A percentile compares a stretch with the other conserved stretches of the same genome.
Evolutionary conservation across 2,329 filamentous ascomycete genomes (phyloP).

Genomic region (Neofusicoccum ribis): DNA sequence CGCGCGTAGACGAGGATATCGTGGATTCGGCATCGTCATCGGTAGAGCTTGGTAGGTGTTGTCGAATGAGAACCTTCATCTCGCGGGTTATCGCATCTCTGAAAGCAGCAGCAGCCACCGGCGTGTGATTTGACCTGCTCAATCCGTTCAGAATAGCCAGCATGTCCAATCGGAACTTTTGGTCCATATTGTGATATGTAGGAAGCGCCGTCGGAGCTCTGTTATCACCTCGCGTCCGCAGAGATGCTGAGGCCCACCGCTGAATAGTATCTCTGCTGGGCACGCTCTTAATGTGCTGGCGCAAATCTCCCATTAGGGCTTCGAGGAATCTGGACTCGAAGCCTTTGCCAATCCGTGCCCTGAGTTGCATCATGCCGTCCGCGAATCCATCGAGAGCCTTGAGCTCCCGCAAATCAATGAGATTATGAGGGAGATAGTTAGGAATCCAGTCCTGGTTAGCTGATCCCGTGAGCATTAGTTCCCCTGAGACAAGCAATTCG

Average conservation of each 20-base stretch:
- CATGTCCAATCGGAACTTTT: constrained; percentile 69
- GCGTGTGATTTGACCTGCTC: constrained; percentile 77
- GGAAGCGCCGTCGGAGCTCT: constrained; percentile 66
- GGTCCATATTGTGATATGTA: constrained; percentile 73
- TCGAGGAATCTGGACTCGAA: constrained; percentile 81
- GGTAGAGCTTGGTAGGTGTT: constrained; percentile 84
- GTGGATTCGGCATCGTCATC: constrained; percentile 93
- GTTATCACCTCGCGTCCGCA: constrained; percentile 68
- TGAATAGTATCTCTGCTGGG: constrained; percentile 72
- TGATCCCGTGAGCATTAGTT: constrained; percentile 47
- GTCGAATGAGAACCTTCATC: constrained; percentile 79
- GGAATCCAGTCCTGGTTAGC: constrained; percentile 35
- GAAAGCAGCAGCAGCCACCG: constrained; percentile 78
- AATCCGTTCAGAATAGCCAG: constrained; percentile 73
- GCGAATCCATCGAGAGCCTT: constrained; percentile 79
- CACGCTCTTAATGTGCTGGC: constrained; percentile 74
- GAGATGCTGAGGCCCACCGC: constrained; percentile 78
- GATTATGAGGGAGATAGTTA: constrained; percentile 38
- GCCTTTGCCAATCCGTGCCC: constrained; percentile 79
- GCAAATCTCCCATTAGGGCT: constrained; percentile 75
- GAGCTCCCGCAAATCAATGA: constrained; percentile 72
- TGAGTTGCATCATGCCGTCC: constrained; percentile 72
- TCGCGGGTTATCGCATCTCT: constrained; percentile 82
- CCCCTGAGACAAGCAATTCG: constrained; percentile 78
- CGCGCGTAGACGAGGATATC: constrained; percentile 78